Evolutionary conservation across 352 stramenopile genomes (phyloP).

Genomic region (Phytophthora podocarpi): DNA sequence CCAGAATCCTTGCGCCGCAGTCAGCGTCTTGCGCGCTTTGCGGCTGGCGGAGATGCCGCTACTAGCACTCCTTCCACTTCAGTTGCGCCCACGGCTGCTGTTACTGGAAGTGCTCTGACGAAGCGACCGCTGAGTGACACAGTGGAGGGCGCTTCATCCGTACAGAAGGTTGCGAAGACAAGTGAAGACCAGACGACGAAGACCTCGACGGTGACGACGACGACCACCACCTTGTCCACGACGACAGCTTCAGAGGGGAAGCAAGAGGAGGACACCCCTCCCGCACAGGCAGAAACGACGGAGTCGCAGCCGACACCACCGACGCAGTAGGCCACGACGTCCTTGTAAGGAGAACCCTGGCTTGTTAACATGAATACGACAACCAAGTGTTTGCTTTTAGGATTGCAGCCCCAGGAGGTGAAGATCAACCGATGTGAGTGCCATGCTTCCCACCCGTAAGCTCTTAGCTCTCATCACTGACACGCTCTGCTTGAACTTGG

Average conservation of each 20-base stretch:
- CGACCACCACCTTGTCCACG: constrained; percentile 10
- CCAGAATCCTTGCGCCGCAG: constrained; percentile 49
- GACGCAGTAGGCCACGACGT: constrained; percentile 19
- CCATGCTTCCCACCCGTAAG: neutral
- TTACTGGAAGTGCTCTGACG: constrained; percentile 22
- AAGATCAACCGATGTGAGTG: neutral
- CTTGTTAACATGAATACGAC: constrained; percentile 33
- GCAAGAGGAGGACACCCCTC: constrained; percentile 38
- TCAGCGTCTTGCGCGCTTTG: constrained; percentile 58
- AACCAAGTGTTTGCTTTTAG: constrained; percentile 12
- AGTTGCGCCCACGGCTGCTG: neutral
- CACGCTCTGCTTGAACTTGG: constrained; percentile 18
- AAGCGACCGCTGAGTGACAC: constrained; percentile 46
- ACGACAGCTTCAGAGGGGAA: constrained; percentile 33
- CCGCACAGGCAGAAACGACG: constrained; percentile 21
- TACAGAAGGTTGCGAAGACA: constrained; percentile 51
- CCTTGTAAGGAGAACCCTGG: constrained; percentile 8
- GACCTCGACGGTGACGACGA: constrained; percentile 26
- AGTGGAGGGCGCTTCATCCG: constrained; percentile 25
- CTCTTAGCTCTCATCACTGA: constrained; percentile 17
- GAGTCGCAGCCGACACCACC: constrained; percentile 24
- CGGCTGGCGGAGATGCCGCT: constrained; percentile 23
- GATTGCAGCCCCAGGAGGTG: neutral
- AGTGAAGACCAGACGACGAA: constrained; percentile 41
- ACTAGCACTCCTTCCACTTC: constrained; percentile 4